Conservation (phyloP, 2,329 filamentous ascomycete genomes). For the Cladophialophora exuberans region DNA sequence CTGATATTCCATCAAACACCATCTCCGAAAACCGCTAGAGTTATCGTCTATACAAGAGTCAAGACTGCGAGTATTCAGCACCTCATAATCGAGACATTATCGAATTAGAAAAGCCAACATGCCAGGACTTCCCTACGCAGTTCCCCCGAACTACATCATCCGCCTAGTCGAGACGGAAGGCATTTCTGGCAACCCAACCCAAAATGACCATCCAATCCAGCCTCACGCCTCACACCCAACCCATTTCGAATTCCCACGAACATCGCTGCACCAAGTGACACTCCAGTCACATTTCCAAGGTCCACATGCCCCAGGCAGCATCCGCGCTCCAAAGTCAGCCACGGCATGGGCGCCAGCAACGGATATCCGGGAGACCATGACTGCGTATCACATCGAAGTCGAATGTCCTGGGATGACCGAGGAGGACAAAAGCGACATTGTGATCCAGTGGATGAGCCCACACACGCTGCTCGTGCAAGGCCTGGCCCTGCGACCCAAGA, state of each 20-base stretch:
- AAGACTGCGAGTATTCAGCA: background rate
- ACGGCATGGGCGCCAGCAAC: conserved; percentile 22
- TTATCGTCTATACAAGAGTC: background rate
- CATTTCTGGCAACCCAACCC: background rate
- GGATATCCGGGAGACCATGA: conserved; percentile 27
- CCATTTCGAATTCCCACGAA: conserved; percentile 28
- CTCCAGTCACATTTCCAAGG: conserved; percentile 26
- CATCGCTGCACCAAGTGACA: conserved; percentile 25
- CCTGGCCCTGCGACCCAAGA: conserved; percentile 16
- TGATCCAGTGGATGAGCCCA: conserved; percentile 27
- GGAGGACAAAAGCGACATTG: conserved; percentile 24
- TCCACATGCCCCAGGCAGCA: conserved; percentile 24
- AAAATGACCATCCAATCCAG: conserved; percentile 13
- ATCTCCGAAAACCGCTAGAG: too few species aligned
- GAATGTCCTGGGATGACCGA: conserved; percentile 25
- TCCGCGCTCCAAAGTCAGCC: conserved; percentile 9
- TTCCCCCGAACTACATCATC: conserved; percentile 28
- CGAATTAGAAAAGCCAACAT: conserved; percentile 5
- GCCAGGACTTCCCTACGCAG: conserved; percentile 24
- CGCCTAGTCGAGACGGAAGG: conserved; percentile 25
- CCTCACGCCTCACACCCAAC: conserved; percentile 25
- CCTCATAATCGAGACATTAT: background rate
- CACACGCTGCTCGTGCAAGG: conserved; percentile 29
- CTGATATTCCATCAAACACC: too few species aligned
- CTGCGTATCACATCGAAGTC: conserved; percentile 29